Percentiles rank a stretch among this genome's conserved stretches.
phyloP scores from a whole-genome alignment of 805 yeast species.

The Nakazawaea ambrosiae region DNA sequence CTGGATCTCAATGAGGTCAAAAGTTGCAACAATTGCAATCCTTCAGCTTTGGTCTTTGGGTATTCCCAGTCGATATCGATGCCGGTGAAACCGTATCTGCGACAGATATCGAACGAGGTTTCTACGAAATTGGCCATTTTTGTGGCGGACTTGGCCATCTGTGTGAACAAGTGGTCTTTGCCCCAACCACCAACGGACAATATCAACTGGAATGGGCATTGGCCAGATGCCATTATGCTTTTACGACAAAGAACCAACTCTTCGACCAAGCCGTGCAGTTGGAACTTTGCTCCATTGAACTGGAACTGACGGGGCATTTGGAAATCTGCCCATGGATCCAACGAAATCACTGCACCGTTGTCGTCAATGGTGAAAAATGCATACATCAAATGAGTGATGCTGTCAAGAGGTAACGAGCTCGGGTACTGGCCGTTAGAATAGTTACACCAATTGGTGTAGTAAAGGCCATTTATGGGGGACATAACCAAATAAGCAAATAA shows the following conservation, averaged over 20 bases:
- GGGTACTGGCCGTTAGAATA: slow-evolving; percentile 54
- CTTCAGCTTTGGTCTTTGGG: slow-evolving; percentile 44
- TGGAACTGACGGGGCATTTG: slow-evolving; percentile 22
- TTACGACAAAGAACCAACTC: slow-evolving; percentile 1
- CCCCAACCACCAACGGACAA: slow-evolving; percentile 81
- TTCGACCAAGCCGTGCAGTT: slow-evolving; percentile 2
- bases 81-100: slow-evolving; percentile 63
- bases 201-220: slow-evolving; percentile 37
- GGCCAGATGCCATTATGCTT: slow-evolving; percentile 11
- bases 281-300: background rate
- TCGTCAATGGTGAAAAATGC: slow-evolving; percentile 57
- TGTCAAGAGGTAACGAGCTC: slow-evolving; percentile 41
- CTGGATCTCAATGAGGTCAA: slow-evolving; percentile 30
- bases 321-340: slow-evolving; percentile 68
- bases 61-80: slow-evolving; percentile 87
- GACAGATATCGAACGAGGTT: slow-evolving; percentile 37
- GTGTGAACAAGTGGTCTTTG: slow-evolving; percentile 38
- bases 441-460: slow-evolving; percentile 50
- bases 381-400: slow-evolving; percentile 57
- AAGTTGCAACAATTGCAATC: slow-evolving; percentile 32
- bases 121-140: slow-evolving; percentile 36
- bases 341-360: slow-evolving; percentile 41
- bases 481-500: too few species aligned
- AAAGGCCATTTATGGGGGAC: slow-evolving; percentile 18
- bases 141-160: slow-evolving; percentile 27